Conservation (phyloP, 352 stramenopile species). For the Globisporangium parvum region DNA sequence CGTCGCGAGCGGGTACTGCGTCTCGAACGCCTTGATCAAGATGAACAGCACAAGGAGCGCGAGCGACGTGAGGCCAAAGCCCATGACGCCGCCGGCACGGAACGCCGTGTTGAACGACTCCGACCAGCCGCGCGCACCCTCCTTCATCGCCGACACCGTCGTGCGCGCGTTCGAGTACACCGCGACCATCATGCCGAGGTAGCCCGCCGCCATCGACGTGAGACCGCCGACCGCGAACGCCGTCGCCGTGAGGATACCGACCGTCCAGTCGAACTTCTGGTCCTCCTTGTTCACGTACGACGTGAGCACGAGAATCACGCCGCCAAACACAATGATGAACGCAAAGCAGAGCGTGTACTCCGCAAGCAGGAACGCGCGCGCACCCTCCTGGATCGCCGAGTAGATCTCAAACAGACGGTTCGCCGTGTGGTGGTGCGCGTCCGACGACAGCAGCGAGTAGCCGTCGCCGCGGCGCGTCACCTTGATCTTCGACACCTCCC, state of each 20-base stretch:
- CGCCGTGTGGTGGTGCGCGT: constrained; percentile 76
- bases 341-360: constrained; percentile 98
- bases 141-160: constrained; percentile 95
- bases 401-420: constrained; percentile 91
- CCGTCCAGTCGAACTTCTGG: constrained; percentile 81
- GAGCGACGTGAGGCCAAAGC: constrained; percentile 96
- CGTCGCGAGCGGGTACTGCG: constrained; percentile 84
- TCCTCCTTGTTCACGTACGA: constrained; percentile 87
- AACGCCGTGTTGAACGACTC: constrained; percentile 98
- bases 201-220: constrained; percentile 96
- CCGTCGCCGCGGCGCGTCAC: constrained; percentile 78
- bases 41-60: constrained; percentile 97
- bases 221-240: constrained; percentile 97
- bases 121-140: constrained; percentile 89
- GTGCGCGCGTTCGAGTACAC: constrained; percentile 99
- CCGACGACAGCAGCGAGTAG: constrained; percentile 69
- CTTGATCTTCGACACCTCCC: constrained; percentile 86
- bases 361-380: constrained; percentile 95
- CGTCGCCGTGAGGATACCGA: constrained; percentile 92
- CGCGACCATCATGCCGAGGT: constrained; percentile 99
- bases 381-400: constrained; percentile 95
- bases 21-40: constrained; percentile 92
- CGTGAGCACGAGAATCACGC: constrained; percentile 88
- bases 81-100: constrained; percentile 98
- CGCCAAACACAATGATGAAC: constrained; percentile 92